Base-by-base conservation (phyloP, 1,284 basidiomycete species). In the Puccinia sorghi region DNA sequence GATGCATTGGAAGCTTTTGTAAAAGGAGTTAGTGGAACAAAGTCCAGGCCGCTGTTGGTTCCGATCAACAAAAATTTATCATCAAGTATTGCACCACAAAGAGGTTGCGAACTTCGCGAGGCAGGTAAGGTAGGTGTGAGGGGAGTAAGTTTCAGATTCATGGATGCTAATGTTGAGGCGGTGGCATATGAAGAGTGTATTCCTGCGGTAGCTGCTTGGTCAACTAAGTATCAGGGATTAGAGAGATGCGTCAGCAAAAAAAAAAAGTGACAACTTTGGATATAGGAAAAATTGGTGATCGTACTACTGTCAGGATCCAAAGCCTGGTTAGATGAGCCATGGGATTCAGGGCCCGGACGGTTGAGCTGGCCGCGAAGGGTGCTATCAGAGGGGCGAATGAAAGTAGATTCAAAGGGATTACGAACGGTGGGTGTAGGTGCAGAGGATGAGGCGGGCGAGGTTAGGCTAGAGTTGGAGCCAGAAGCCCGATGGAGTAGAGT, bases 81-180 rank as follows among this genome's bases (percentile, higher is more conserved):
- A 76, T 84, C 83, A 32, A 84, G 79, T 0, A 84, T 61, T 0
- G 82, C 82, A 7, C 83, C 83, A 66, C 83, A 84, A 1, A 84
- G 80, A n/a, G 83, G 83, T 61, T 82, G 80, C 0, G 80, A 81
- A 52, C 79, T 72, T 25, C 81, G 80, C 27, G 80, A 66, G 15
- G 81, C 54, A n/a, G 80, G 72, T 6, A 84, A 39, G 3, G 66
- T 46, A 8, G 80, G 81, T 8, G 83, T 82, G 39, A 83, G 56
- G 11, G 83, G 70, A 1, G 77, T 80, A n/a, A 83, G 66, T 4
- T 64, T 66, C 0, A 84, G 61, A 2, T 81, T 82, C 22, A 82
- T 69, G 15, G 72, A 77, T 3, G 46, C 67, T 25, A 83, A 72
- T 12, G 80, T 69, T 39, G 64, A 54, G 22, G 66, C 25, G 25